These are phyloP conservation scores for Boletus patriciae DNA, from an alignment of 768 basidiomycete genomes.

Conservation along the genomic window DNA sequence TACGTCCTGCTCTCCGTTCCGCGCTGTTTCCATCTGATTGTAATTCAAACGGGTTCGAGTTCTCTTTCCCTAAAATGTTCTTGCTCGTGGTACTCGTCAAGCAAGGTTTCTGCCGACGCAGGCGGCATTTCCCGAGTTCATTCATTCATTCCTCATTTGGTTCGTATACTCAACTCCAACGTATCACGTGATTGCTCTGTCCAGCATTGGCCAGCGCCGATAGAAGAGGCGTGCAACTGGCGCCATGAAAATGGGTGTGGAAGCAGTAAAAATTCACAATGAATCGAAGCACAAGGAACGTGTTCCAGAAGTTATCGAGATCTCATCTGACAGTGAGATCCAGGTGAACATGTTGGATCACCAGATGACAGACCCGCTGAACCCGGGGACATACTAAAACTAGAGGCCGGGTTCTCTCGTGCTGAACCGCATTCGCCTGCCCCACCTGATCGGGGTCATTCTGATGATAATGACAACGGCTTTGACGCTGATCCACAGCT, in stretches of 20 bases:
- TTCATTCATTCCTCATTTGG: background rate
- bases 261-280: slow-evolving; percentile 4
- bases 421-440: slow-evolving; percentile 4
- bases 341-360: slow-evolving; percentile 6
- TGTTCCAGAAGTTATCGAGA: slow-evolving; percentile 20
- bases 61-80: no score
- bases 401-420: slow-evolving; percentile 2
- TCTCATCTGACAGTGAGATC: slow-evolving; percentile 33
- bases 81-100: no score
- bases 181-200: slow-evolving; percentile 22
- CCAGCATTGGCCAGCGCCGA: slow-evolving; percentile 2
- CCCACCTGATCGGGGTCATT: background rate
- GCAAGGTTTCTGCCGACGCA: no score
- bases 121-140: no score
- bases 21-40: no score
- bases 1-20: no score
- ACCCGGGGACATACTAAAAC: background rate
- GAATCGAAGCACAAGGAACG: slow-evolving; percentile 25
- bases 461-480: slow-evolving; percentile 23
- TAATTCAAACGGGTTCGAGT: no score
- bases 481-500: no score
- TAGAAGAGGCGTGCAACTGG: slow-evolving; percentile 23
- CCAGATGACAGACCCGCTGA: background rate
- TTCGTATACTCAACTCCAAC: slow-evolving; percentile 24
- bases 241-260: slow-evolving; percentile 17